These are phyloP conservation scores for Baudoinia panamericana DNA, from an alignment of 495 filamentous ascomycete species.

Conservation along the genomic window DNA sequence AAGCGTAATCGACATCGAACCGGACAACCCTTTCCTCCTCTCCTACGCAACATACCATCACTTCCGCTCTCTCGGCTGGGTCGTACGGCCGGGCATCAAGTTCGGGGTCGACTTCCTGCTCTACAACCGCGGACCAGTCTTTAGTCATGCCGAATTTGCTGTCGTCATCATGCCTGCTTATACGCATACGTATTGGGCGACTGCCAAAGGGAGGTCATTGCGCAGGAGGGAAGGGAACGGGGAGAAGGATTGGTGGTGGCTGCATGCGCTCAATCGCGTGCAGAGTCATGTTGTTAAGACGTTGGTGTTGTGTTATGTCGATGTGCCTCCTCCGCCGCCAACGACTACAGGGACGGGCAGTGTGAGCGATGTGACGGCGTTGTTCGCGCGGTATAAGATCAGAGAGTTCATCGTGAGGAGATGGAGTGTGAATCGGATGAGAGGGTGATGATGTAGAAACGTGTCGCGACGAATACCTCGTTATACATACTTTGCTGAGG, in stretches of 20 bases:
- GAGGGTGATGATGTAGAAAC: constrained; percentile 42
- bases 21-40: constrained; percentile 73
- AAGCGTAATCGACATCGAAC: constrained; percentile 33
- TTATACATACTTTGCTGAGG: too few relatives aligned
- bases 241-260: constrained; percentile 69
- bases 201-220: constrained; percentile 35
- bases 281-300: constrained; percentile 80
- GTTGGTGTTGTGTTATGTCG: constrained; percentile 76
- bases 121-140: constrained; percentile 89
- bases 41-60: constrained; percentile 89
- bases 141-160: constrained; percentile 86
- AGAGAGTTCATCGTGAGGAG: constrained; percentile 69
- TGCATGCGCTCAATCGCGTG: constrained; percentile 86
- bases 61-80: constrained; percentile 92
- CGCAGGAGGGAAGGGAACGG: constrained; percentile 37
- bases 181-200: constrained; percentile 58
- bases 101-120: constrained; percentile 89
- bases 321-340: constrained; percentile 76
- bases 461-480: too few relatives aligned
- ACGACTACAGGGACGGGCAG: constrained; percentile 29
- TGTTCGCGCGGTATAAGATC: constrained; percentile 61
- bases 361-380: constrained; percentile 35
- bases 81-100: constrained; percentile 85
- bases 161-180: constrained; percentile 74
- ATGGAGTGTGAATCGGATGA: constrained; percentile 70